Base-by-base conservation (phyloP, 1,284 basidiomycete genomes). In the Irpex lacteus region DNA sequence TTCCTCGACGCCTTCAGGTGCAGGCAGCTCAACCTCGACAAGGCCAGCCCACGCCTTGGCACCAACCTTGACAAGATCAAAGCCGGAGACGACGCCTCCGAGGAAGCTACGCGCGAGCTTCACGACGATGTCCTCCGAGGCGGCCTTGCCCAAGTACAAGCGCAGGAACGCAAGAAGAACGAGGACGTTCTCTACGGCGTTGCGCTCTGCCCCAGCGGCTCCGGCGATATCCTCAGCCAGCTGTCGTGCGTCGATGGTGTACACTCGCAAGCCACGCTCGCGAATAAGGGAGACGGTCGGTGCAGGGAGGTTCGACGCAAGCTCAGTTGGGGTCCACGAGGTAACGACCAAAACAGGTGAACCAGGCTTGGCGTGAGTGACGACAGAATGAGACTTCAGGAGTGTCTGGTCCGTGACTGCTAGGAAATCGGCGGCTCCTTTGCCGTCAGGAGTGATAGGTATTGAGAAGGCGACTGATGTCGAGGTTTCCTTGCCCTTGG, bases 401-500 rank as follows among this genome's bases (percentile, higher is more conserved):
- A 94, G 76, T 34, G 71, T 77, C 49, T 85, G 82, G 64, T 94
- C 92, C 19, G 91, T 76, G n/a, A 92, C 75, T n/a, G 83, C 88
- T 54, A 89, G 73, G 72, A 92, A 90, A 73, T 92, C 89, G 1
- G 84, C 80, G 58, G 77, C 77, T n/a, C 86, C 85, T 0, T 65
- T 60, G 62, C 77, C 77, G 6, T 72, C 69, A n/a, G 74, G 71
- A n/a, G 81, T 82, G 52, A 88, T 74, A 18, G 88, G 86, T 9
- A 90, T 70, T 5, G 76, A 69, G 49, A 82, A 68, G 15, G 85
- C 79, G 32, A 90, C 70, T 11, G 89, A 86, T 8, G 83, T 62
- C 62, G 74, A 74, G 18, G 64, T 66, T 8, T 66, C 66, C 18
- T 73, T 75, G 0, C 72, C 73, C 64, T 80, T 82, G n/a, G 83